These are phyloP conservation scores for Hawksworthiomyces lignivorus DNA, from an alignment of 2,329 filamentous ascomycete genomes.

Conservation along the genomic window DNA sequence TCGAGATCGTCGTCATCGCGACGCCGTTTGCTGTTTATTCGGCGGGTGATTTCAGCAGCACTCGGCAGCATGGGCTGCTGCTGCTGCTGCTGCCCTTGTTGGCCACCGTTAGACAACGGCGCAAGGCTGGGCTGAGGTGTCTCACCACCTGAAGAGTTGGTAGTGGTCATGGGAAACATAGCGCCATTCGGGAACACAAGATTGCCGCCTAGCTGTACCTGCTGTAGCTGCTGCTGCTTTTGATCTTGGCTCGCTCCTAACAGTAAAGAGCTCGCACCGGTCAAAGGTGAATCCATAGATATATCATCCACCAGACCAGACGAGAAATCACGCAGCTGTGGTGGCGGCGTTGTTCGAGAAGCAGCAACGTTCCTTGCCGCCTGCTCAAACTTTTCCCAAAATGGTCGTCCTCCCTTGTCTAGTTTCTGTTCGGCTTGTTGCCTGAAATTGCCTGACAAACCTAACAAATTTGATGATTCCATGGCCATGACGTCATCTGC, in stretches of 20 bases:
- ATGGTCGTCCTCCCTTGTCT: too few species aligned
- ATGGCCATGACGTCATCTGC: conserved; percentile 63
- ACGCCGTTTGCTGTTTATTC: conserved; percentile 74
- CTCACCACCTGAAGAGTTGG: conserved; percentile 28
- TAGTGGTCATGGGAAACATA: conserved; percentile 23
- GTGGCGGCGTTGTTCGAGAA: conserved; percentile 43
- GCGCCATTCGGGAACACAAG: conserved; percentile 20
- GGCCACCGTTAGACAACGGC: background rate
- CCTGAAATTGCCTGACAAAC: conserved; percentile 53
- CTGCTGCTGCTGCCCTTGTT: conserved; percentile 5
- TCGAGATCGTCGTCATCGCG: conserved; percentile 72
- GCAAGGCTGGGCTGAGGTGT: conserved; percentile 26
- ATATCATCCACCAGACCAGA: conserved; percentile 59
- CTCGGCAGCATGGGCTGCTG: conserved; percentile 44
- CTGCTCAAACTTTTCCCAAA: too few species aligned
- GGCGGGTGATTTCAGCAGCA: conserved; percentile 67
- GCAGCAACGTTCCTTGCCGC: too few species aligned
- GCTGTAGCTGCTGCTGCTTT: too few species aligned
- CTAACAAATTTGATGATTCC: conserved; percentile 31
- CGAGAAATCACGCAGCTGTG: conserved; percentile 55
- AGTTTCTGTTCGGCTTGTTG: too few species aligned
- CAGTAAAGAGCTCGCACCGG: too few species aligned
- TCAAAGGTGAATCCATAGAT: conserved; percentile 62
- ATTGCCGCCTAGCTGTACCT: too few species aligned
- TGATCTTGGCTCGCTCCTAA: too few species aligned